A percentile compares a stretch with the other conserved stretches of the same genome.
Evolutionary conservation across 1,284 basidiomycete species (phyloP).

Genomic region (Fomitopsis schrenkii): DNA sequence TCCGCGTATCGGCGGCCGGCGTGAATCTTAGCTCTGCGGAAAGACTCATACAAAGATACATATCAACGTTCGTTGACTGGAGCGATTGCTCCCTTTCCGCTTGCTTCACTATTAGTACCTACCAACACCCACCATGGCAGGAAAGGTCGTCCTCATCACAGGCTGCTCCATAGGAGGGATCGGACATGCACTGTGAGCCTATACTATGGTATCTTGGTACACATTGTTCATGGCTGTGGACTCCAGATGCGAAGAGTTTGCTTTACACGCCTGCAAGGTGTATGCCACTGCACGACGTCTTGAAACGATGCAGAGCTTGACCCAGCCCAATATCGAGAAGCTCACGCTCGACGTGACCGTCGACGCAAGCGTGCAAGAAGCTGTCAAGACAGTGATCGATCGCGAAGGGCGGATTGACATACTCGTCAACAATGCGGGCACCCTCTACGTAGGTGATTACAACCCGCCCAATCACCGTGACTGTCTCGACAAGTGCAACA

Average conservation of each 20-base stretch:
- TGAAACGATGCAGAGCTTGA: conserved; percentile 28
- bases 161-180: not conserved
- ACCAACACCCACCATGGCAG: too few species aligned
- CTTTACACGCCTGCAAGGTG: conserved; percentile 30
- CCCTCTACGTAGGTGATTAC: too few species aligned
- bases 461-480: too few species aligned
- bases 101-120: not conserved
- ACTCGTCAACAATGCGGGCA: conserved; percentile 28
- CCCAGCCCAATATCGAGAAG: conserved; percentile 20
- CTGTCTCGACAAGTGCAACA: too few species aligned
- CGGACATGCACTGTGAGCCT: not conserved
- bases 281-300: conserved; percentile 35
- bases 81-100: too few species aligned
- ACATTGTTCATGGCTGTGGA: too few species aligned
- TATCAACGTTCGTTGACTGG: too few species aligned
- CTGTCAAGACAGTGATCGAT: conserved; percentile 22
- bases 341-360: conserved; percentile 27
- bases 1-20: too few species aligned
- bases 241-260: conserved; percentile 30
- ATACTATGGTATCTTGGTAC: too few species aligned
- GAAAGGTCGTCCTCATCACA: not conserved
- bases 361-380: conserved; percentile 22
- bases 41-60: too few species aligned
- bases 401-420: conserved; percentile 23
- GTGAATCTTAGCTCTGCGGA: too few species aligned